phyloP scores from a whole-genome alignment of 768 basidiomycete genomes.

The Brasilioporus rufonigricans region DNA sequence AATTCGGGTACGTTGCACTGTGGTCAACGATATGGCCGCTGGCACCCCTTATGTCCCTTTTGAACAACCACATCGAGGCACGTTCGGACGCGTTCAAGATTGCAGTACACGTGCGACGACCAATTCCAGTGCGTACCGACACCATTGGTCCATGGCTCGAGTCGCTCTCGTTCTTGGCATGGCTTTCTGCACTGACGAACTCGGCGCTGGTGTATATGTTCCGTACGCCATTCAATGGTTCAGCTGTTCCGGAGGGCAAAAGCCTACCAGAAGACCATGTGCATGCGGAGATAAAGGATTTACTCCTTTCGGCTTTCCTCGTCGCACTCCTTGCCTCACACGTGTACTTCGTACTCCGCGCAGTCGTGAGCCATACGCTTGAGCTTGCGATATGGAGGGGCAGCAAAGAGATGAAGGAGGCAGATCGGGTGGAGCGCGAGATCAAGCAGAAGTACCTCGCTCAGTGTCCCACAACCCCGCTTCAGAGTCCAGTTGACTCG shows the following conservation, averaged over 20 bases:
- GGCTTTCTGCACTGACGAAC: slow-evolving; percentile 87
- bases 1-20: slow-evolving; percentile 89
- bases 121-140: slow-evolving; percentile 84
- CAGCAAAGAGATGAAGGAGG: slow-evolving; percentile 60
- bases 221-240: slow-evolving; percentile 42
- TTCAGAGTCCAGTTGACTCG: background rate
- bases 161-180: slow-evolving; percentile 81
- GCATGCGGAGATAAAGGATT: slow-evolving; percentile 41
- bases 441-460: slow-evolving; percentile 45
- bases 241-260: background rate
- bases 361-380: slow-evolving; percentile 62
- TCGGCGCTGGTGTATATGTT: slow-evolving; percentile 91
- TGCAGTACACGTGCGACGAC: slow-evolving; percentile 76
- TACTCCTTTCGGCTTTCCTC: slow-evolving; percentile 62
- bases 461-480: slow-evolving; percentile 12
- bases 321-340: slow-evolving; percentile 86
- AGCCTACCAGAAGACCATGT: slow-evolving; percentile 15
- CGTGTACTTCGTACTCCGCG: slow-evolving; percentile 69
- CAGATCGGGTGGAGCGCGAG: slow-evolving; percentile 53
- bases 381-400: slow-evolving; percentile 78
- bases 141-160: slow-evolving; percentile 96
- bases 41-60: slow-evolving; percentile 80
- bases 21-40: slow-evolving; percentile 97
- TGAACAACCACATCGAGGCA: slow-evolving; percentile 92
- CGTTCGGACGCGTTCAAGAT: slow-evolving; percentile 97